Percentiles rank a stretch among this genome's conserved stretches.
Evolutionary conservation across 306 rosid genomes (phyloP).

Genomic region (Dryas alaskensis): DNA sequence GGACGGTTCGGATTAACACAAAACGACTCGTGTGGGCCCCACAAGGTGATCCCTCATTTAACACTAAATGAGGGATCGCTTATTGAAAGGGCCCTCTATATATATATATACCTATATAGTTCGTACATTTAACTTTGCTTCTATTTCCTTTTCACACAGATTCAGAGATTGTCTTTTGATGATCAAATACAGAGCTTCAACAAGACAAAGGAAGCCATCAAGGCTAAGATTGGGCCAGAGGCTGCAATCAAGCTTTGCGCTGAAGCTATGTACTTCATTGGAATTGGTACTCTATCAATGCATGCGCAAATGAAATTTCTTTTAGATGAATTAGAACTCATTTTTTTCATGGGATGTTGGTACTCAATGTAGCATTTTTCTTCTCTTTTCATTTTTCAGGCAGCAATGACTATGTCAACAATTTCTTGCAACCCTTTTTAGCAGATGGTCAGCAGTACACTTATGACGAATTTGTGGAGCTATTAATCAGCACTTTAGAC

Average conservation of each 20-base stretch:
- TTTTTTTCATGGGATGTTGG: not conserved
- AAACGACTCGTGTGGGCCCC: no score
- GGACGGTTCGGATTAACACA: no score
- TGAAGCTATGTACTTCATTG: conserved; percentile 71
- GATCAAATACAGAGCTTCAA: conserved; percentile 66
- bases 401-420: conserved; percentile 88
- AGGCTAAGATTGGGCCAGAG: conserved; percentile 45
- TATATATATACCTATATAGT: not conserved
- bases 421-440: conserved; percentile 80
- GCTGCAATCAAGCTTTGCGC: conserved; percentile 53
- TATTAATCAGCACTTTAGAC: conserved; percentile 50
- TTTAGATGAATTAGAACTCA: not conserved
- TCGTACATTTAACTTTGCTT: not conserved
- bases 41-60: no score
- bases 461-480: conserved; percentile 58
- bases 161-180: conserved; percentile 71
- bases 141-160: conserved; percentile 28
- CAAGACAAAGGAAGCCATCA: conserved; percentile 45
- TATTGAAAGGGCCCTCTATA: no score
- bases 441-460: conserved; percentile 82
- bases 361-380: not conserved
- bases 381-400: conserved; percentile 36
- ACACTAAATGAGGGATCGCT: no score
- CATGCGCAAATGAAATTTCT: not conserved
- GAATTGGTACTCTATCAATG: conserved; percentile 48